phyloP scores from a whole-genome alignment of 768 basidiomycete genomes.

The Rubroboletus pulcherrimus region DNA sequence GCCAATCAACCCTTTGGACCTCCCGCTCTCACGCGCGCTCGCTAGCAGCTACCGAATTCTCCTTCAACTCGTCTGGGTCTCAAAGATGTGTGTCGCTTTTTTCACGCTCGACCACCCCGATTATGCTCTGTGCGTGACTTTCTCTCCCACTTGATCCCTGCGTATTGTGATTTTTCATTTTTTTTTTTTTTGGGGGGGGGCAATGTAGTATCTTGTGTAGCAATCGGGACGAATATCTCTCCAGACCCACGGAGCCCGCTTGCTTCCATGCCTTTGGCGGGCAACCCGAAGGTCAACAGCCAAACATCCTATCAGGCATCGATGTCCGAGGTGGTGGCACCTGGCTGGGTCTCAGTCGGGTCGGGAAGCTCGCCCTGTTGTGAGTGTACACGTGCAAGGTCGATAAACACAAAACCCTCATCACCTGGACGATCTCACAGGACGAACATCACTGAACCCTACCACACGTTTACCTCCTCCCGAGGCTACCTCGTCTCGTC shows the following conservation, averaged over 20 bases:
- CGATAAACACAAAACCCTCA: too few species aligned
- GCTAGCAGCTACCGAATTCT: not conserved
- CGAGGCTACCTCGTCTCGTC: conserved; percentile 66
- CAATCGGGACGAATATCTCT: conserved; percentile 74
- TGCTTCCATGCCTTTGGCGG: conserved; percentile 63
- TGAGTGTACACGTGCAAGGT: conserved; percentile 37
- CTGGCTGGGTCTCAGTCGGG: conserved; percentile 71
- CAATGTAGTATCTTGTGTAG: conserved; percentile 59
- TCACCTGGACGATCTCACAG: conserved; percentile 35
- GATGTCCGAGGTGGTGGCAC: conserved; percentile 74
- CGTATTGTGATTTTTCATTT: not conserved
- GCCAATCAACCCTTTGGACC: not conserved
- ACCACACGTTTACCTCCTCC: conserved; percentile 47
- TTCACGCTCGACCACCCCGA: conserved; percentile 75
- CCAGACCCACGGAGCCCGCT: conserved; percentile 62
- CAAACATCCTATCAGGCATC: conserved; percentile 64
- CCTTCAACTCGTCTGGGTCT: not conserved
- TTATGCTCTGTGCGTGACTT: conserved; percentile 62
- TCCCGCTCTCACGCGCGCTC: not conserved
- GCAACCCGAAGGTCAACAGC: conserved; percentile 17
- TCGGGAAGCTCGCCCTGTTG: conserved; percentile 70
- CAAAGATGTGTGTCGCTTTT: conserved; percentile 71
- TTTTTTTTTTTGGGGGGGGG: not conserved
- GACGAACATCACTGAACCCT: conserved; percentile 82
- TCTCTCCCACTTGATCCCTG: not conserved